A percentile compares a stretch with the other conserved stretches of the same genome.
phyloP scores from a whole-genome alignment of 768 basidiomycete species.

The Calocybe gangraenosa region DNA sequence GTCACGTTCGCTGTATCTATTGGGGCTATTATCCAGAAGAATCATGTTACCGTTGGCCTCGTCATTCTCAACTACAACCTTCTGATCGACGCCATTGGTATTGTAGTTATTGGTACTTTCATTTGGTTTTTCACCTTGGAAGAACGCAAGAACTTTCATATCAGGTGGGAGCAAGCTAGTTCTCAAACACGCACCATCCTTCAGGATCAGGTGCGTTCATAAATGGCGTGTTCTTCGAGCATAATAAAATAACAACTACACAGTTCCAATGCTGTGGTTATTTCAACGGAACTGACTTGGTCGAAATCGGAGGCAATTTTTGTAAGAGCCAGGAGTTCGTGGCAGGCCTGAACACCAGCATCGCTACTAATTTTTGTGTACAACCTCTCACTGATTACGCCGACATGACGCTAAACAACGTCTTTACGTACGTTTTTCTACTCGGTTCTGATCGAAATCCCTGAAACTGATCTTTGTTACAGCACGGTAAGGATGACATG shows the following conservation, averaged over 20 bases:
- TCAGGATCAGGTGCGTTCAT: constrained; percentile 64
- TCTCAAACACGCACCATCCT: constrained; percentile 46
- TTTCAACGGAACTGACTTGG: constrained; percentile 58
- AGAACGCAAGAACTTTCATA: constrained; percentile 65
- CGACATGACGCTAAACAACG: constrained; percentile 71
- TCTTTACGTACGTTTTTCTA: constrained; percentile 69
- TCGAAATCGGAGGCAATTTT: constrained; percentile 57
- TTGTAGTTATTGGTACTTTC: constrained; percentile 62
- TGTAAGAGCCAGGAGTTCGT: constrained; percentile 46
- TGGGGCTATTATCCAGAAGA: constrained; percentile 63
- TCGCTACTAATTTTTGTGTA: constrained; percentile 61
- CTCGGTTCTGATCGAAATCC: neutral
- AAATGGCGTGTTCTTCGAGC: neutral
- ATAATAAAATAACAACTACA: constrained; percentile 1
- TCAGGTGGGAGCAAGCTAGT: constrained; percentile 46
- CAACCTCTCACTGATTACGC: constrained; percentile 62
- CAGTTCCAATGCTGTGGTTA: constrained; percentile 88
- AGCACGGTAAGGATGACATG: constrained; percentile 38
- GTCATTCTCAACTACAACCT: constrained; percentile 76
- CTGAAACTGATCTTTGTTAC: constrained; percentile 8
- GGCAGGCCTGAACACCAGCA: constrained; percentile 32
- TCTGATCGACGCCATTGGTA: constrained; percentile 55
- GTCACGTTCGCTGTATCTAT: constrained; percentile 70
- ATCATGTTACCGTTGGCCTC: constrained; percentile 65
- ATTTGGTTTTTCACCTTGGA: constrained; percentile 82